Percentiles rank a stretch among this genome's conserved stretches.
Conservation (phyloP, 179 eudicot genomes). For the Spergularia azorica region DNA sequence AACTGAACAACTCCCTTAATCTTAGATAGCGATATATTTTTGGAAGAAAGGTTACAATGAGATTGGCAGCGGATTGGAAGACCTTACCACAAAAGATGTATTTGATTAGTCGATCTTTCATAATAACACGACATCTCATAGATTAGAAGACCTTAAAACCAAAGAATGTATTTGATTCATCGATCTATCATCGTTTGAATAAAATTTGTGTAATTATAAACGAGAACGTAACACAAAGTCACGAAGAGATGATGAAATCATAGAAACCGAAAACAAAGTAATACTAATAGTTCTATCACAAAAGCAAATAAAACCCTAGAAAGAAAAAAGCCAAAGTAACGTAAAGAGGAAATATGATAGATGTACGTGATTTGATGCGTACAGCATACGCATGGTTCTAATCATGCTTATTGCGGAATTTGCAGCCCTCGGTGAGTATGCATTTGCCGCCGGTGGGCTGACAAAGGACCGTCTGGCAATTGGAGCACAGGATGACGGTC, state of each 20-base stretch:
- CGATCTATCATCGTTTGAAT: not conserved
- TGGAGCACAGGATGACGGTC: slow-evolving; percentile 20
- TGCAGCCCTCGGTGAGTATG: slow-evolving; percentile 21
- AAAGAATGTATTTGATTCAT: too few species aligned
- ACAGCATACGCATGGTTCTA: not conserved
- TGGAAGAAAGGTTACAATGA: not conserved
- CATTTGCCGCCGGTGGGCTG: slow-evolving; percentile 28
- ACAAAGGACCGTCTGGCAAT: slow-evolving; percentile 21
- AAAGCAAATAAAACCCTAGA: too few species aligned
- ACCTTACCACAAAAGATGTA: too few species aligned
- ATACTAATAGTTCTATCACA: too few species aligned
- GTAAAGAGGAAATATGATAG: too few species aligned
- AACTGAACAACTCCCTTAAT: too few species aligned
- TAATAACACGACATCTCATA: too few species aligned
- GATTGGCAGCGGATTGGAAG: not conserved
- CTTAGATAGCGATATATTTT: too few species aligned
- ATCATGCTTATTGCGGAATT: slow-evolving; percentile 14
- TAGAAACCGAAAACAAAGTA: too few species aligned
- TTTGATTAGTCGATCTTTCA: too few species aligned
- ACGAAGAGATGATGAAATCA: not conserved
- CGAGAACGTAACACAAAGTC: not conserved
- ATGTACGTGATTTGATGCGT: too few species aligned
- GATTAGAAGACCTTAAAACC: not conserved
- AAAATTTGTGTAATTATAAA: not conserved
- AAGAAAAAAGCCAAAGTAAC: too few species aligned